Percentiles rank a stretch among this genome's conserved stretches.
Conservation (phyloP, 257 asterid genomes). For the Lithospermum erythrorhizon region DNA sequence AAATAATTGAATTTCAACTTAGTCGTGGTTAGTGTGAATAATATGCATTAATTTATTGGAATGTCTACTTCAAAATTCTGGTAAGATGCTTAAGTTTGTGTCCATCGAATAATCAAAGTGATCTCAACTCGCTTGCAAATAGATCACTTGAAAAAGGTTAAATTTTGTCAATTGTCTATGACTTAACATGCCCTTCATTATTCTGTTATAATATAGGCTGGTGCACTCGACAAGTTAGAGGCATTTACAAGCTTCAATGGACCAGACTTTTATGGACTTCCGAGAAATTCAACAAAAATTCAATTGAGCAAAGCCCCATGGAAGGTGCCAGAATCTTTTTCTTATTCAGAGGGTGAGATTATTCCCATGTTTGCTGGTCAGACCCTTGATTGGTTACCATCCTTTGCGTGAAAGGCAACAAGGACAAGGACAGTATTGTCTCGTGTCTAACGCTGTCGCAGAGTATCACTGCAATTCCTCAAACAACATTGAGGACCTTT, state of each 20-base stretch:
- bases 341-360: slow-evolving; percentile 56
- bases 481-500: no score
- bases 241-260: slow-evolving; percentile 93
- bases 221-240: slow-evolving; percentile 79
- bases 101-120: no score
- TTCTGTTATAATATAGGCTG: slow-evolving; percentile 33
- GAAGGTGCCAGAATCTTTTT: slow-evolving; percentile 62
- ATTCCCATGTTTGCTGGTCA: slow-evolving; percentile 88
- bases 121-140: no score
- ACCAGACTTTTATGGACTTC: slow-evolving; percentile 84
- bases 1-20: no score
- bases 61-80: no score
- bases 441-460: neutral
- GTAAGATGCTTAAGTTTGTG: no score
- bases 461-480: neutral
- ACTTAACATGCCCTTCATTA: neutral
- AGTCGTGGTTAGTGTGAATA: no score
- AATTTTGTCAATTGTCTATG: neutral
- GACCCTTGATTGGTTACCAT: slow-evolving; percentile 66
- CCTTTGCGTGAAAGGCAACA: slow-evolving; percentile 12
- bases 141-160: neutral
- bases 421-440: neutral
- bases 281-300: slow-evolving; percentile 58
- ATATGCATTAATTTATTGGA: no score
- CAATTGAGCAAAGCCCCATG: slow-evolving; percentile 53